Percentiles rank a stretch among this genome's conserved stretches.
phyloP scores from a whole-genome alignment of 2,329 filamentous ascomycete species.

The Aureobasidium melanogenum region DNA sequence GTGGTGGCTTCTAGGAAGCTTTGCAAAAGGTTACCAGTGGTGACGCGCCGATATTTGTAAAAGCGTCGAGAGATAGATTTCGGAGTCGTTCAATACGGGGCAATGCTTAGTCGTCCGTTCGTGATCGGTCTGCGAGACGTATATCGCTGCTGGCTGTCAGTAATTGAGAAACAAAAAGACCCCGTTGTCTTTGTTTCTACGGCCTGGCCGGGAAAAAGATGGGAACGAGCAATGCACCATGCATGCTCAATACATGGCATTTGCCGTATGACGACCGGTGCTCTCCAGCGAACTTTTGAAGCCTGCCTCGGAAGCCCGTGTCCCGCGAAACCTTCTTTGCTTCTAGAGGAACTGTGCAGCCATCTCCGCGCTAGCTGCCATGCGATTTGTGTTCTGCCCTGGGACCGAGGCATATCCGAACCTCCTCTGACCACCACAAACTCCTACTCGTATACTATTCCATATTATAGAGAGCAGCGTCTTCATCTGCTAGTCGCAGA shows the following conservation, averaged over 20 bases:
- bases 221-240: neutral
- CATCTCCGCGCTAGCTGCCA: conserved; percentile 7
- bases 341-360: neutral
- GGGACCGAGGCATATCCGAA: neutral
- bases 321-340: conserved; percentile 4
- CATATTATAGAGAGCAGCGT: neutral
- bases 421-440: neutral
- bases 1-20: conserved; percentile 1
- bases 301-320: conserved; percentile 6
- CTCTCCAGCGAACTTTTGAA: neutral
- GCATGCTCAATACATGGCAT: conserved; percentile 4
- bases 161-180: neutral
- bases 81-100: neutral
- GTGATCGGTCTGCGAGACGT: neutral
- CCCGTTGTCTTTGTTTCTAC: neutral
- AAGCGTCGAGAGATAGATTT: neutral
- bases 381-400: neutral
- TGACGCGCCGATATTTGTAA: conserved; percentile 9
- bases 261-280: conserved; percentile 9
- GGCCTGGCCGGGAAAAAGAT: conserved; percentile 1
- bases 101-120: neutral
- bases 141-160: neutral
- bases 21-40: conserved; percentile 5
- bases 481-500: neutral
- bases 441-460: neutral